phyloP scores from a whole-genome alignment of 805 yeast species.

The Sungouiozyma ichnusensis region DNA sequence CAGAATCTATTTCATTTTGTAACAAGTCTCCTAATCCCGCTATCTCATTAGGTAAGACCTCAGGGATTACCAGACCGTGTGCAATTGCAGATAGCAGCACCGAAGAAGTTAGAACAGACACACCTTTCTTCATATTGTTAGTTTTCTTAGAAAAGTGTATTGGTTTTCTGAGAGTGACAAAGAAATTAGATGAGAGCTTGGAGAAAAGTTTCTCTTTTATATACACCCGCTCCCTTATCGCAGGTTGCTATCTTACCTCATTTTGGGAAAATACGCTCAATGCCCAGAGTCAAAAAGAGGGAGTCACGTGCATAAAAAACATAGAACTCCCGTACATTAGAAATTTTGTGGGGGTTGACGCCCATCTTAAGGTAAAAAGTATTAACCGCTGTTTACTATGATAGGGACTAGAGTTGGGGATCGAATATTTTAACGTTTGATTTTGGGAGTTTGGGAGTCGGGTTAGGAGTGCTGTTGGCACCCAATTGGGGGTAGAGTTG shows the following conservation, averaged over 20 bases:
- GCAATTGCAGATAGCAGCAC: slow-evolving; percentile 32
- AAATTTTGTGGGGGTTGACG: background rate
- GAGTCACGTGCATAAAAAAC: background rate
- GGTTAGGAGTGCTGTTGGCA: no score
- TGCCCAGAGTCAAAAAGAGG: background rate
- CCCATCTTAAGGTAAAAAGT: no score
- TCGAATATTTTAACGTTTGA: no score
- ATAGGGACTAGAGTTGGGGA: background rate
- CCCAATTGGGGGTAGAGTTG: no score
- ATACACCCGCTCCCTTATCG: background rate
- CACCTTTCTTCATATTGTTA: slow-evolving; percentile 13
- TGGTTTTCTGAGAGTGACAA: background rate
- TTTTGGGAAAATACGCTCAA: background rate
- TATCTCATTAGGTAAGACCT: slow-evolving; percentile 18
- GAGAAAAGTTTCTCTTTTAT: background rate
- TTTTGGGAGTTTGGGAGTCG: no score
- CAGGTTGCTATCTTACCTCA: background rate
- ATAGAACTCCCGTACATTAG: background rate
- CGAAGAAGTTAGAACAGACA: slow-evolving; percentile 18
- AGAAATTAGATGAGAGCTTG: background rate
- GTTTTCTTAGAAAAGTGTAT: background rate
- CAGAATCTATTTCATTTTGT: background rate
- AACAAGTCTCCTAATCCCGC: background rate
- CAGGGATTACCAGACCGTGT: slow-evolving; percentile 55
- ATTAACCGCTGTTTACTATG: background rate